A percentile compares a stretch with the other conserved stretches of the same genome.
phyloP scores from a whole-genome alignment of 164 flowering plant species.

The Vitis rupestris region DNA sequence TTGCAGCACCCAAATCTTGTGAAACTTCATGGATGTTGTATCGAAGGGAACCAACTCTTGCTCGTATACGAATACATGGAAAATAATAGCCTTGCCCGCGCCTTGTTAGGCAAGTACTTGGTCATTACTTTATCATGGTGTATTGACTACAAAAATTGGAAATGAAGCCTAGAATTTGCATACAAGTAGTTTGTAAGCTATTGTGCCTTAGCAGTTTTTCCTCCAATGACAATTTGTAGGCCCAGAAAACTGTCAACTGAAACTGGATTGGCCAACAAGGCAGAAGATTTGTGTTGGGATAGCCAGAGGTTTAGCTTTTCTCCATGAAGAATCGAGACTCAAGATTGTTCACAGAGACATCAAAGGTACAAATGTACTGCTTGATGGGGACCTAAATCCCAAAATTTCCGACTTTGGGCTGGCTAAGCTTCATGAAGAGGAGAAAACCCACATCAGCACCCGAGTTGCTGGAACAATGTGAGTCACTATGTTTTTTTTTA shows the following conservation, averaged over 20 bases:
- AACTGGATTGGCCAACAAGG: constrained; percentile 44
- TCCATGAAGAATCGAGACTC: constrained; percentile 52
- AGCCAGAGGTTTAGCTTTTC: constrained; percentile 51
- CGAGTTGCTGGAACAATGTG: constrained; percentile 56
- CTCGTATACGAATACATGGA: constrained; percentile 49
- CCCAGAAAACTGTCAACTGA: constrained; percentile 17
- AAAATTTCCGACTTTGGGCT: constrained; percentile 56
- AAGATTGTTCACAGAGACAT: constrained; percentile 55
- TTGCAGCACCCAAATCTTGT: constrained; percentile 48
- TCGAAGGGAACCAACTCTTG: constrained; percentile 36
- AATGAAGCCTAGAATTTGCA: no score
- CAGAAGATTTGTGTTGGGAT: constrained; percentile 42
- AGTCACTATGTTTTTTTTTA: constrained; percentile 6
- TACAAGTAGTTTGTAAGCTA: no score
- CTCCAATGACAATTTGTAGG: constrained; percentile 15
- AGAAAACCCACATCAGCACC: constrained; percentile 50
- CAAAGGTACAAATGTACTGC: constrained; percentile 40
- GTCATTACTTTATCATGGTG: no score
- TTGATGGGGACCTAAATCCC: constrained; percentile 39
- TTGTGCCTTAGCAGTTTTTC: no score
- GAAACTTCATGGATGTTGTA: constrained; percentile 43
- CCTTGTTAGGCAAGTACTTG: constrained; percentile 33
- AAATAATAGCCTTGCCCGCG: constrained; percentile 43
- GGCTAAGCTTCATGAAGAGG: constrained; percentile 51
- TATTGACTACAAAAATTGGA: no score